phyloP scores from a whole-genome alignment of 345 rosid species.

The Populus deltoides region DNA sequence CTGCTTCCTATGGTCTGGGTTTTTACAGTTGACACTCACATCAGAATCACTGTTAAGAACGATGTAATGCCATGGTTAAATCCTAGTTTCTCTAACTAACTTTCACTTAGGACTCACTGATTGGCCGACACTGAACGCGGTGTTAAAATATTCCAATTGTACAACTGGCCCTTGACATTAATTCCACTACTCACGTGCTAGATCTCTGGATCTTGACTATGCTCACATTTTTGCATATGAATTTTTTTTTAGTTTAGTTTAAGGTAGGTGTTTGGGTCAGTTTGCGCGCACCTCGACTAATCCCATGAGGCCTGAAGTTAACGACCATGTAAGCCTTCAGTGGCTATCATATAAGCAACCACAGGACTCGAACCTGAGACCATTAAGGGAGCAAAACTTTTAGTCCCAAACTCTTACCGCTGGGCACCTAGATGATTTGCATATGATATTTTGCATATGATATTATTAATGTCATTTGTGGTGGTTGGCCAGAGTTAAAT shows the following conservation, averaged over 20 bases:
- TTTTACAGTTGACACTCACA: conserved; percentile 7
- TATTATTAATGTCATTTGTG: background rate
- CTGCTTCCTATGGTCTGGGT: conserved; percentile 8
- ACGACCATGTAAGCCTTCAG: no score
- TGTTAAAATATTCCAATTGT: conserved; percentile 14
- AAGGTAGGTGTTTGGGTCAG: no score
- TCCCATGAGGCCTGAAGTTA: no score
- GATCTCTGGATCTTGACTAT: conserved; percentile 8
- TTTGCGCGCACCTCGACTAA: no score
- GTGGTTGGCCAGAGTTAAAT: background rate
- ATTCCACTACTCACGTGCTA: conserved; percentile 17
- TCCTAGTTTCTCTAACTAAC: background rate
- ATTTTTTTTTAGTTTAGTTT: no score
- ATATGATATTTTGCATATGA: no score
- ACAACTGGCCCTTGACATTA: conserved; percentile 4
- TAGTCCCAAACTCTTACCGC: no score
- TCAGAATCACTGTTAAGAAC: background rate
- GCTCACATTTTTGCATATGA: background rate
- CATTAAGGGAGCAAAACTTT: no score
- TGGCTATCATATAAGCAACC: no score
- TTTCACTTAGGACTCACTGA: background rate
- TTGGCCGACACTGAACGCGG: background rate
- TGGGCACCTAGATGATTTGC: no score
- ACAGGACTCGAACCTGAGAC: no score
- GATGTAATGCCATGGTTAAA: background rate